Conservation (phyloP, 2,329 filamentous ascomycete species). For the Penicillium sp. region DNA sequence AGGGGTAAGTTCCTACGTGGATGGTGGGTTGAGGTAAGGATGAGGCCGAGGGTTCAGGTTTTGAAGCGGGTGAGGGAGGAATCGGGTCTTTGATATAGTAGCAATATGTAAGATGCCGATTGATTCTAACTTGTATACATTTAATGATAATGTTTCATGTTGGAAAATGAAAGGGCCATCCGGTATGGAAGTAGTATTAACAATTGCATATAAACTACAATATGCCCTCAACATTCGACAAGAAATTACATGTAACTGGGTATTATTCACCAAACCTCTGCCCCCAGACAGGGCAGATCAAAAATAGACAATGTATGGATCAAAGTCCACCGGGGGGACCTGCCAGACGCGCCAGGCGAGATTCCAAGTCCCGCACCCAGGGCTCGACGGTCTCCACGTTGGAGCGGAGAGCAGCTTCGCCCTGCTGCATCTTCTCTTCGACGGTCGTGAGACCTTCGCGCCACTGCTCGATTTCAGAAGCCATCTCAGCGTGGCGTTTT, state of each 20-base stretch:
- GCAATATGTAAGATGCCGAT: not conserved
- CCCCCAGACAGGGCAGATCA: slow-evolving; percentile 2
- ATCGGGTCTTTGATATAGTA: not conserved
- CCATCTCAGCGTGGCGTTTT: slow-evolving; percentile 76
- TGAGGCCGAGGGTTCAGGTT: slow-evolving; percentile 56
- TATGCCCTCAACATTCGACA: slow-evolving; percentile 5
- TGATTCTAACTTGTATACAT: not conserved
- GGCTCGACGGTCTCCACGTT: slow-evolving; percentile 84
- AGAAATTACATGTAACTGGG: slow-evolving; percentile 19
- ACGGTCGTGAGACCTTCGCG: slow-evolving; percentile 75
- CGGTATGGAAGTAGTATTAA: slow-evolving; percentile 2
- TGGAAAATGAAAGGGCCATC: not conserved
- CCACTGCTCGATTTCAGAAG: slow-evolving; percentile 82
- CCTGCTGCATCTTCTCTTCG: slow-evolving; percentile 69
- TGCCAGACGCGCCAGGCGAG: slow-evolving; percentile 64
- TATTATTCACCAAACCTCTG: slow-evolving; percentile 25
- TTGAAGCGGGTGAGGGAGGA: slow-evolving; percentile 30
- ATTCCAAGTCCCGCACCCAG: slow-evolving; percentile 86
- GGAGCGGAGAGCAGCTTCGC: slow-evolving; percentile 66
- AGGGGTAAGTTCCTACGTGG: slow-evolving; percentile 44
- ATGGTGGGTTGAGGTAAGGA: slow-evolving; percentile 56
- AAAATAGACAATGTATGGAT: slow-evolving; percentile 6
- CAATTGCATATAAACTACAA: slow-evolving; percentile 7
- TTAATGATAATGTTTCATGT: not conserved
- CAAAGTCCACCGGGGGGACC: slow-evolving; percentile 26